These are phyloP conservation scores for Pyrenophora graminea DNA, from an alignment of 2,329 filamentous ascomycete genomes.

Conservation along the genomic window DNA sequence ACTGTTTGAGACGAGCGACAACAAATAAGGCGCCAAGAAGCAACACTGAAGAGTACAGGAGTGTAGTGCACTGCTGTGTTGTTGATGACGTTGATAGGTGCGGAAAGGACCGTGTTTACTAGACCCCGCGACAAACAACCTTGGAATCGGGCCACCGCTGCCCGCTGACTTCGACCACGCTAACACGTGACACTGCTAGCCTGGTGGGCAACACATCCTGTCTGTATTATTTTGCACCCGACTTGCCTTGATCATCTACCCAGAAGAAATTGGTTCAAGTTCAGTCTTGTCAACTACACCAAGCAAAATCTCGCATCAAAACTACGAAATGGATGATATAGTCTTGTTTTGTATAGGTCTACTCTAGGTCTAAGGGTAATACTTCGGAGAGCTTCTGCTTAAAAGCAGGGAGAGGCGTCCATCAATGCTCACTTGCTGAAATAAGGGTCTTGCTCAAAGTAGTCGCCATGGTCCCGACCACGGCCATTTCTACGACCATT, in stretches of 20 bases:
- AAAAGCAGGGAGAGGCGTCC: background rate
- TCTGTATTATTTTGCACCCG: no score
- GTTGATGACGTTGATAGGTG: slow-evolving; percentile 14
- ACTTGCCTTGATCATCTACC: no score
- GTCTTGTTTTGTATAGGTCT: slow-evolving; percentile 18
- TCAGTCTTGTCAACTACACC: no score
- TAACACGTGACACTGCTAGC: slow-evolving; percentile 16
- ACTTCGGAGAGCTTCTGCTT: slow-evolving; percentile 5
- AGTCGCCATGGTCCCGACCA: slow-evolving; percentile 25
- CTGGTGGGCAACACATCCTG: background rate
- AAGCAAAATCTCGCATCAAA: no score
- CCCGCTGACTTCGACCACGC: slow-evolving; percentile 16
- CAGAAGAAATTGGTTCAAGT: no score
- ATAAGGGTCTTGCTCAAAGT: slow-evolving; percentile 39
- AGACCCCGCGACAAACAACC: slow-evolving; percentile 31
- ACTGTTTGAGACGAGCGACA: slow-evolving; percentile 4
- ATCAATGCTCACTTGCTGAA: slow-evolving; percentile 26
- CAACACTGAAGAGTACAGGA: background rate
- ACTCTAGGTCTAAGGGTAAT: slow-evolving; percentile 28
- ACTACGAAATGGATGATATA: background rate
- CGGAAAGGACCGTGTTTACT: slow-evolving; percentile 18
- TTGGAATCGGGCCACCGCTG: slow-evolving; percentile 5
- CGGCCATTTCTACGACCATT: slow-evolving; percentile 29
- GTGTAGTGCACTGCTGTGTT: background rate
- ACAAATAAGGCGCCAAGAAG: background rate